Base-by-base conservation (phyloP, 2,329 filamentous ascomycete genomes). In the Colletotrichum australisinense region DNA sequence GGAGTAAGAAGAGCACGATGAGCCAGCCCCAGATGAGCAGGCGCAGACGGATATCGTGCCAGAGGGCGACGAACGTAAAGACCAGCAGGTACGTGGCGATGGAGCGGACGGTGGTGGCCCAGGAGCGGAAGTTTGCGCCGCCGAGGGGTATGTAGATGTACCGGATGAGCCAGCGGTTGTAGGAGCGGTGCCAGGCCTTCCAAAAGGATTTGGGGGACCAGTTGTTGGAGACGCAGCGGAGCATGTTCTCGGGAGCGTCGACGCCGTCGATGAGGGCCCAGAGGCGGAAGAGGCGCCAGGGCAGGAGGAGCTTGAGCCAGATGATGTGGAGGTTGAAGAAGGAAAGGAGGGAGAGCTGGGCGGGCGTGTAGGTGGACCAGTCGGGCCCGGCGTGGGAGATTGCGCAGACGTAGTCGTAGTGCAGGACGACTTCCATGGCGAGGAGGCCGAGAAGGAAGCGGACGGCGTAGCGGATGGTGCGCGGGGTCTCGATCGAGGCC, bases 231-330 rank as follows among this genome's bases (percentile, higher is more conserved):
- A 98, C 95, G 83, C 97, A 99, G 77, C 97, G 94, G 67, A 98
- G 90, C 95, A 99, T 98, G 85, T 99, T 99, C 84, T 99, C 97
- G 0, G 97, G 96, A 0, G 97, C 95, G 80, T 99, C 97, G 77
- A 99, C 91, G 74, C 94, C 94, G 81, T 99, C 97, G 19, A 95
- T 81, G 4, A 99, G 89, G 0, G 94, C 89, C 97, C 97, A 99
- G n/a, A 99, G 91, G 5, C 97, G 94, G 89, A 98, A 98, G 82
- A 98, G 93, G n/a, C 97, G 93, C 95, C 96, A 99, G 1, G 97
- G 97, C 8, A 99, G 91, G 5, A 99, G 91, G 1, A 99, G 91
- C 82, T 99, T 99, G 59, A 99, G 89, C 97, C 97, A 99, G 82
- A 99, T 97, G 80, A 98, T 91, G 84, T 98, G 94, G 14, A 99